Evolutionary conservation across 192 early-diverging fungal species (phyloP).

Genomic region (Coemansia sp.): DNA sequence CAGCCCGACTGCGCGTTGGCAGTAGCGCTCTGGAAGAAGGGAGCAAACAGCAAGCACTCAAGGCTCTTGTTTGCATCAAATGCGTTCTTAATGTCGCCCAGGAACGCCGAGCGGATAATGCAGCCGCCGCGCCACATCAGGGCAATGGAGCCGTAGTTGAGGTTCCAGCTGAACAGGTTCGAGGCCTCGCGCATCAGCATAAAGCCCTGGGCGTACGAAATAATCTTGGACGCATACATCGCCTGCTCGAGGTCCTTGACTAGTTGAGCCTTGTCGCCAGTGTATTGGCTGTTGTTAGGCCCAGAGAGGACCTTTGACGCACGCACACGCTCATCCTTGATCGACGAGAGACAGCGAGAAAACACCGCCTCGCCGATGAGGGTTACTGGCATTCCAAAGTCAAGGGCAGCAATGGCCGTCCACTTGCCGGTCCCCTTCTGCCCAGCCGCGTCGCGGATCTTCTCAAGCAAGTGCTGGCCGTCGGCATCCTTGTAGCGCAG

Average conservation of each 20-base stretch:
- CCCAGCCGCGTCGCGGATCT: slow-evolving; percentile 95
- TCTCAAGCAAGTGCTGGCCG: slow-evolving; percentile 81
- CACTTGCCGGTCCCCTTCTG: slow-evolving; percentile 99
- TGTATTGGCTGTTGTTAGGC: slow-evolving; percentile 63
- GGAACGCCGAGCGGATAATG: slow-evolving; percentile 96
- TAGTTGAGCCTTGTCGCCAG: slow-evolving; percentile 87
- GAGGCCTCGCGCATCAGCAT: slow-evolving; percentile 97
- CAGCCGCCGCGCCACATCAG: slow-evolving; percentile 99
- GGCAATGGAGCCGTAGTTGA: slow-evolving; percentile 97
- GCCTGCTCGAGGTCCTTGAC: slow-evolving; percentile 88
- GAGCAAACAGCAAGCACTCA: slow-evolving; percentile 90
- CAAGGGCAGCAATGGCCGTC: slow-evolving; percentile 94
- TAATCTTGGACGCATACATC: slow-evolving; percentile 96
- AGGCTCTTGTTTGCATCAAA: slow-evolving; percentile 84
- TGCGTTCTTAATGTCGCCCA: slow-evolving; percentile 95
- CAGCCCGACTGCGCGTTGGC: slow-evolving; percentile 79
- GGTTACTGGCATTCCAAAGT: slow-evolving; percentile 94
- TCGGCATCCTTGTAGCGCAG: slow-evolving; percentile 90
- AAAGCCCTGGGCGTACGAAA: slow-evolving; percentile 98
- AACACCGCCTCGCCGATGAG: slow-evolving; percentile 98
- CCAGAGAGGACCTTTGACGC: slow-evolving; percentile 85
- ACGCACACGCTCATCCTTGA: slow-evolving; percentile 93
- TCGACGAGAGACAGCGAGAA: slow-evolving; percentile 90
- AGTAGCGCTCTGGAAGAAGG: slow-evolving; percentile 94
- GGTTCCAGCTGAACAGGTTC: slow-evolving; percentile 87